Conservation (phyloP, 2,329 filamentous ascomycete genomes). For the Colletotrichum tamarilloi region DNA sequence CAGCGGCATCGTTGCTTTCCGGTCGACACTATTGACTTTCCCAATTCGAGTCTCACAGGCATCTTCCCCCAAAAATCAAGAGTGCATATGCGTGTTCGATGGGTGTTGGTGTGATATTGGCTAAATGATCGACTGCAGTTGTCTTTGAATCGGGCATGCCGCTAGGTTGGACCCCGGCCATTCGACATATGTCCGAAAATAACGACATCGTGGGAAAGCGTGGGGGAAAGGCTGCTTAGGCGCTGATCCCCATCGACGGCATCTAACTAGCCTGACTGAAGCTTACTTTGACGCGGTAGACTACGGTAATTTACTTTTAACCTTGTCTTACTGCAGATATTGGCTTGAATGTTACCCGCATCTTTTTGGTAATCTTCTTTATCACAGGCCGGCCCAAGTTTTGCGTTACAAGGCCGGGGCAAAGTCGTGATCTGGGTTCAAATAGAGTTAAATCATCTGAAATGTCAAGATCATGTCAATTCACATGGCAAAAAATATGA, state of each 20-base stretch:
- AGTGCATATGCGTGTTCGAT: background rate
- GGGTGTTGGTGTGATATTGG: background rate
- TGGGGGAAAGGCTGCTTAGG: slow-evolving; percentile 5
- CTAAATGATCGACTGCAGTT: background rate
- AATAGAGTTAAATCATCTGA: background rate
- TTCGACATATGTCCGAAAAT: slow-evolving; percentile 34
- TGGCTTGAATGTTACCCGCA: background rate
- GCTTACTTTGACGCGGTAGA: slow-evolving; percentile 13
- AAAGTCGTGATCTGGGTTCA: background rate
- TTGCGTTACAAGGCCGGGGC: background rate
- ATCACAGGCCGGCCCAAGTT: background rate
- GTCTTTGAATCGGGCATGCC: background rate
- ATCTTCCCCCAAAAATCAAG: background rate
- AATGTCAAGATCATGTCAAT: too few species aligned
- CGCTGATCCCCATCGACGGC: background rate
- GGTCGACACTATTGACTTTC: background rate
- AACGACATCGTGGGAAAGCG: slow-evolving; percentile 28
- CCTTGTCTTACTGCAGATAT: background rate
- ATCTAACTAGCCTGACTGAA: background rate
- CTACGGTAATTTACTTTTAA: background rate
- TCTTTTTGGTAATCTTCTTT: background rate
- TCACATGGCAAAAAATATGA: background rate
- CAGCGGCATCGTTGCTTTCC: background rate
- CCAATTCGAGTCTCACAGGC: background rate
- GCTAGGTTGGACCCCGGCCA: slow-evolving; percentile 11